Base-by-base conservation (phyloP, 139 green algal genomes). In the Closterium sp. region DNA sequence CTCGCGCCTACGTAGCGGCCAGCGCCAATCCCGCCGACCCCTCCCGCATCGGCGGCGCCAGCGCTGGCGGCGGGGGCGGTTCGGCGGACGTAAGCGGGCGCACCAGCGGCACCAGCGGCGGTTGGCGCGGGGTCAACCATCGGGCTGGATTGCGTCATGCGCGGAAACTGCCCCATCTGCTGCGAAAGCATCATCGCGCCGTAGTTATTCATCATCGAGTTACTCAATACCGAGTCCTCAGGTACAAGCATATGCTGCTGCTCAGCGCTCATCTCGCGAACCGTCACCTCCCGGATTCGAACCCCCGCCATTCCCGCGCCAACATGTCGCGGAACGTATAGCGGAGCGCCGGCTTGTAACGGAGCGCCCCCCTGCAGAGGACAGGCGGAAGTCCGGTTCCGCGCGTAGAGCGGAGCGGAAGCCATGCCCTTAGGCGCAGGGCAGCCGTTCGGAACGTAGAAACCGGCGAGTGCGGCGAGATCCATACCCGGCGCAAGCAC, bases 181-280 rank as follows among this genome's bases (percentile, higher is more conserved):
- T 66, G 33, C 35, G 34, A n/a, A 12, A 83, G 33, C 87, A 34
- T 90, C 87, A 34, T 76, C 35, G 23, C 21, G 35, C 21, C 38
- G 38, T 66, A 66, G 38, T 66, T 66, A 66, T 66, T 66, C 38
- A 66, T 66, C 38, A 66, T 66, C 38, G 38, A 66, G 38, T 66
- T 66, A 66, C 4, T 66, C 38, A 66, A 19, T 90, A 34, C 87
- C 66, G 34, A 36, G 10, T 85, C 31, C 30, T 55, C 23, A 12
- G 87, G 87, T 66, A 90, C 86, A 30, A 33, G 36, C 28, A 32
- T 25, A 76, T 90, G 35, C 87, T 66, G 38, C 38, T 66, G 38
- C 38, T 66, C 38, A 9, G 38, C 38, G 38, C 38, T 66, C 38
- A 66, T 66, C 38, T 66, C 38, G 38, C 38, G 38, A 66, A 66